Base-by-base conservation (phyloP, 108 stramenopile genomes). In the Seminavis robusta region DNA sequence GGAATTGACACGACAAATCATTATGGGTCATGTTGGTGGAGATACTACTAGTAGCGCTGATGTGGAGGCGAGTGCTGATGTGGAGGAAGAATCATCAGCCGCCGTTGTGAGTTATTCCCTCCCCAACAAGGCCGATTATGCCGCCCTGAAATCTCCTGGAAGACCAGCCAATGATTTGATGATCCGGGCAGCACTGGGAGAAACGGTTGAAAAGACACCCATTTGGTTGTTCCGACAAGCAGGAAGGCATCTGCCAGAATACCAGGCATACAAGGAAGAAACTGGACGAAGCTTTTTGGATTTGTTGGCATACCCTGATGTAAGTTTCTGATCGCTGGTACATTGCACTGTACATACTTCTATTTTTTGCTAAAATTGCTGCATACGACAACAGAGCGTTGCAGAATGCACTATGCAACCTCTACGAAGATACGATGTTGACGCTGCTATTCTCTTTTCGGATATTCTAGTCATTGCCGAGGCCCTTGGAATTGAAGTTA, bases 151-250 rank as follows among this genome's bases (percentile, higher is more conserved):
- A 30, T 10, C 27, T 27, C 11, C 37, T 19, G 77, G 68, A 28
- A 63, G 73, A 27, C 90, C 90, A 21, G 44, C 46, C 17, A 86
- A 92, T 51, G 90, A 92, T 59, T 70, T 92, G 23, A 88, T 92
- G 82, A 80, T 92, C 33, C 84, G 90, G 0, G 84, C 86, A 8
- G 90, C 86, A 11, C 56, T 88, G 13, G 90, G 90, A 26, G 60
- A 83, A 28, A 33, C 57, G n/a, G 80, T 83, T 4, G 86, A 86
- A 59, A 69, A 61, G 34, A 92, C 90, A 26, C 96, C 96, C 13
- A 68, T 92, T 20, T 97, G 96, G 96, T 65, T 97, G 15, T 97
- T 97, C 58, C 91, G 96, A 38, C 96, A 97, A 65, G 95, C 94
- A 4, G 94, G 94, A 36, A 74, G 94, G n/a, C 96, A 97, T 60